Conservation (phyloP, 202 grass and related monocot species). For the Setaria viridis region DNA sequence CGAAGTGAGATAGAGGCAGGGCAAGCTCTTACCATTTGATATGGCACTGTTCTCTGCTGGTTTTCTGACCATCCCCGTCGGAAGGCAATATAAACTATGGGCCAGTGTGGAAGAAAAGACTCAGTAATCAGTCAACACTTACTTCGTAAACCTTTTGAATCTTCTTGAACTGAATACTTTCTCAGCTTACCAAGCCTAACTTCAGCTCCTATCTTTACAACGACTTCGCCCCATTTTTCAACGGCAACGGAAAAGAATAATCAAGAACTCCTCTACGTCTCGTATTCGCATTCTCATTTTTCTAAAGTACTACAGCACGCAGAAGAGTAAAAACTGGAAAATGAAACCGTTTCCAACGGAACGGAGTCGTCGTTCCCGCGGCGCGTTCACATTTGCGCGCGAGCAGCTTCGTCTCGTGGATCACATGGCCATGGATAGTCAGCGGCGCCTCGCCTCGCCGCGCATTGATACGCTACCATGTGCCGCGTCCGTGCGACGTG, state of each 20-base stretch:
- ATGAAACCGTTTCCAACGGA: background rate
- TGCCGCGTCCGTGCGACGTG: background rate
- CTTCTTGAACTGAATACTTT: background rate
- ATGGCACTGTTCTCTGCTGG: background rate
- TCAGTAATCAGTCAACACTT: background rate
- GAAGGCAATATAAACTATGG: background rate
- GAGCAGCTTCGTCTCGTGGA: slow-evolving; percentile 12
- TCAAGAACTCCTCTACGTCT: slow-evolving; percentile 21
- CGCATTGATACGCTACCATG: slow-evolving; percentile 10
- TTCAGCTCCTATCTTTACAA: background rate
- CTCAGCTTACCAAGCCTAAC: background rate
- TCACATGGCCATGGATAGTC: background rate
- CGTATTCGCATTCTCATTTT: background rate
- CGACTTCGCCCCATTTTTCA: slow-evolving; percentile 33
- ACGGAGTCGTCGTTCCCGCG: background rate
- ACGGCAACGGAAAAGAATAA: slow-evolving; percentile 1
- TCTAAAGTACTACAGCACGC: background rate
- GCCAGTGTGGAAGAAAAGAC: background rate
- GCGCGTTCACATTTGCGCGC: background rate
- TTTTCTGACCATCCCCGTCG: background rate
- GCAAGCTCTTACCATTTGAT: background rate
- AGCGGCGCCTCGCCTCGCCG: background rate
- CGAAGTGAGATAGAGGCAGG: background rate
- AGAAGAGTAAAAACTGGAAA: background rate
- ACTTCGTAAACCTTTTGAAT: background rate